Evolutionary conservation across 805 yeast species (phyloP).

Genomic region (Kodamaea restingae): DNA sequence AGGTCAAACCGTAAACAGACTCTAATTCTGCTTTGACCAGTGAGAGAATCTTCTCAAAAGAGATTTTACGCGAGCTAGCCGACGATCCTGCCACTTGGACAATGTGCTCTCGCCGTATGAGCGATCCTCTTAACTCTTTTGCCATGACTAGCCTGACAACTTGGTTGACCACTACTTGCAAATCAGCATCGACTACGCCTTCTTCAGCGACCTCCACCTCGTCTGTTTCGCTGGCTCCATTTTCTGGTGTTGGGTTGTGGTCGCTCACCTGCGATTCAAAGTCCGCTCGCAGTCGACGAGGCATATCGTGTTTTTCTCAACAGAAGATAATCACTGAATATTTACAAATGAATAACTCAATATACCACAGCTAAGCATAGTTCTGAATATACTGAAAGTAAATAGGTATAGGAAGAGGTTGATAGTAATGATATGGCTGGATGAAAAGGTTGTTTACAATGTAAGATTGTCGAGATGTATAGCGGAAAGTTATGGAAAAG

Average conservation of each 20-base stretch:
- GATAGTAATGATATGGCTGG: too few species aligned
- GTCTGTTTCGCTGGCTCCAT: neutral
- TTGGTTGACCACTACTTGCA: constrained; percentile 8
- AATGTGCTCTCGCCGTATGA: constrained; percentile 23
- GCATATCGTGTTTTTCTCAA: constrained; percentile 3
- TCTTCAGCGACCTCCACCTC: constrained; percentile 1
- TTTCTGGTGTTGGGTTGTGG: constrained; percentile 1
- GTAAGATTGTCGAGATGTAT: too few species aligned
- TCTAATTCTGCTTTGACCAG: constrained; percentile 17
- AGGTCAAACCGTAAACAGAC: constrained; percentile 25
- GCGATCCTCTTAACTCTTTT: constrained; percentile 19
- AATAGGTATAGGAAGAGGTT: too few species aligned
- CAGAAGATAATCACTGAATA: too few species aligned
- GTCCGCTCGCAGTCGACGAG: constrained; percentile 3
- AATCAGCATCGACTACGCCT: constrained; percentile 6
- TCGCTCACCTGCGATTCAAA: constrained; percentile 3
- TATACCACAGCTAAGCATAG: too few species aligned
- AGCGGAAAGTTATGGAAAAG: too few species aligned
- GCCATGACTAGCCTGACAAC: constrained; percentile 17
- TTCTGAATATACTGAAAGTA: neutral
- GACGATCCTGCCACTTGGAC: constrained; percentile 8
- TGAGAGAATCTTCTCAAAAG: constrained; percentile 16
- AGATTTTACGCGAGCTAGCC: constrained; percentile 4
- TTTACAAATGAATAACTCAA: too few species aligned
- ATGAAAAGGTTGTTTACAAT: too few species aligned